Base-by-base conservation (phyloP, 805 yeast genomes). In the Myxozyma vanderwaltii region DNA sequence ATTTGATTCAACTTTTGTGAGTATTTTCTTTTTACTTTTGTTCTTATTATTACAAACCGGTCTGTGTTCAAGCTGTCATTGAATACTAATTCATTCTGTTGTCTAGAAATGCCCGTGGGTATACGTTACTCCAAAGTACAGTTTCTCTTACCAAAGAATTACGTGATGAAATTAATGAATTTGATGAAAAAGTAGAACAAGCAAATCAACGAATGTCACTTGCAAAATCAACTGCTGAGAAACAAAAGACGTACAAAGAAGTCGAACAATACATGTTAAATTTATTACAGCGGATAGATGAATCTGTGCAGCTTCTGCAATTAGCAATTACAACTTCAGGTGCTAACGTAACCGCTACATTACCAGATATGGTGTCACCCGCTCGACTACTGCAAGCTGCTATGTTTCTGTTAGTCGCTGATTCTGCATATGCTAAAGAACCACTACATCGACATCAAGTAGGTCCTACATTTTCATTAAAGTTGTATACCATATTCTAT, bases 321-420 rank as follows among this genome's bases (percentile, higher is more conserved):
- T 73, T 88, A 5, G 82, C 91, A 0, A 70, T 88, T 45, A 79
- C 85, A 1, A 85, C 91, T 0, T 82, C 87, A 8, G 91, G 91
- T 0, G 85, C 86, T 2, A 83, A 79, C 58, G 69, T 86, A 51
- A 76, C 77, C 40, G 78, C 82, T 0, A 71, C 80, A 0, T 69
- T 83, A 55, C 79, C 84, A 6, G 76, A 77, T 27, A 74, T 76
- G 23, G 78, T 85, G 3, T 86, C 89, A 0, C 89, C 89, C 1
- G 86, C 86, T 1, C 71, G 85, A 51, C 74, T 86, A 40, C 71
- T 88, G n/a, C 86, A 83, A 62, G 87, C 92, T 0, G 76, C 88
- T 0, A 74, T 78, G 47, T 69, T 72, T 52, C 65, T 86, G 1
- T 72, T 68, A 27, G 72, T 68, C 3, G 76, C 81, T 1, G 81